Conservation (phyloP, 495 filamentous ascomycete genomes). For the Penicillium soppii region DNA sequence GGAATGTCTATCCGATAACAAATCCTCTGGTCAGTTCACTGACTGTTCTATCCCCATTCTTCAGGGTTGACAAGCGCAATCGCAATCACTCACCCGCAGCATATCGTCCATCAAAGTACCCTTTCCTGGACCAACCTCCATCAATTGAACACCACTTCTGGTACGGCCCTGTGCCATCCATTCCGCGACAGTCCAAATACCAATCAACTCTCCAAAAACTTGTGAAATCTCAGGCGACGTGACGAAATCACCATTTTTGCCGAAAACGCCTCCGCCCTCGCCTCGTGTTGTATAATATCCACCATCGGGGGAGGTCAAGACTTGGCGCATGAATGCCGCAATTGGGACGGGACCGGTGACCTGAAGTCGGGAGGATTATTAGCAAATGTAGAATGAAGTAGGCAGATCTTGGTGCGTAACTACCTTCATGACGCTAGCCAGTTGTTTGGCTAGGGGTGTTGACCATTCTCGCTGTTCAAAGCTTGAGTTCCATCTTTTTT, state of each 20-base stretch:
- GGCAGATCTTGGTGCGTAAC: conserved; percentile 1
- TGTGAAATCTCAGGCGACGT: conserved; percentile 98
- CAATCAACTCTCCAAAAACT: conserved; percentile 90
- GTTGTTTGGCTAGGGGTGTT: conserved; percentile 81
- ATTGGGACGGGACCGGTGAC: conserved; percentile 86
- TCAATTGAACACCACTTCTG: conserved; percentile 71
- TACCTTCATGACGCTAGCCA: conserved; percentile 83
- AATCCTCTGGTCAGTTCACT: background rate
- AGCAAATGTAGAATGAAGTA: background rate
- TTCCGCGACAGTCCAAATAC: conserved; percentile 91
- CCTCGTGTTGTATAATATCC: conserved; percentile 86
- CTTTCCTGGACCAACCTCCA: conserved; percentile 92
- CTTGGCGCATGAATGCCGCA: conserved; percentile 97
- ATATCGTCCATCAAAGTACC: conserved; percentile 98
- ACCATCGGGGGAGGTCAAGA: conserved; percentile 83
- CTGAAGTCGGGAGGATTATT: conserved; percentile 17
- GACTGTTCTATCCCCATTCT: background rate
- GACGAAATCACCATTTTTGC: conserved; percentile 87
- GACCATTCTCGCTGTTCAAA: conserved; percentile 66
- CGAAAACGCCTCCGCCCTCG: conserved; percentile 72
- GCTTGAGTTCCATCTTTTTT: conserved; percentile 38
- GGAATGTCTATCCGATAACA: conserved; percentile 70
- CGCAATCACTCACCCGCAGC: conserved; percentile 62
- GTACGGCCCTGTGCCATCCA: conserved; percentile 87
- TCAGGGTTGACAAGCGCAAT: background rate